Conservation (phyloP, 495 filamentous ascomycete genomes). For the Aspergillus carlsbadensis region DNA sequence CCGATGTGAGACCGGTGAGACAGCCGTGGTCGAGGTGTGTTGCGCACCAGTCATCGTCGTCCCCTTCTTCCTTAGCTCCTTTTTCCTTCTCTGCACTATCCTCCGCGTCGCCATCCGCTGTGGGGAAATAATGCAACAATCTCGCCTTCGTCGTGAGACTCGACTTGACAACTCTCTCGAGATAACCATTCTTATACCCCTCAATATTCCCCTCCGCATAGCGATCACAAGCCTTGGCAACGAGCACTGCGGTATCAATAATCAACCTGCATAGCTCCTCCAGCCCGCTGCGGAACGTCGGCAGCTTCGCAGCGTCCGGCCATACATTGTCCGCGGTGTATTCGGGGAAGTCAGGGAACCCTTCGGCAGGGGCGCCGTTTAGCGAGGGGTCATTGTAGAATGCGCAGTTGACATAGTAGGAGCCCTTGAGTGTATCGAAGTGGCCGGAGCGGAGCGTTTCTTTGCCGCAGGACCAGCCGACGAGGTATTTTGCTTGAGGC, state of each 20-base stretch:
- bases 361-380: slow-evolving; percentile 57
- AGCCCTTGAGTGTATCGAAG: slow-evolving; percentile 91
- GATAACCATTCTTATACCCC: slow-evolving; percentile 71
- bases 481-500: slow-evolving; percentile 54
- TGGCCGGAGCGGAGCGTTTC: slow-evolving; percentile 89
- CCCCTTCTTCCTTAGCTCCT: slow-evolving; percentile 28
- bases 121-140: slow-evolving; percentile 86
- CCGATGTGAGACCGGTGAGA: slow-evolving; percentile 87
- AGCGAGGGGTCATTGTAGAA: slow-evolving; percentile 75
- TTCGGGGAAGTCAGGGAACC: slow-evolving; percentile 59
- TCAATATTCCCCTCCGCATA: slow-evolving; percentile 77
- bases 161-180: slow-evolving; percentile 81
- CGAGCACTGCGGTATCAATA: slow-evolving; percentile 84
- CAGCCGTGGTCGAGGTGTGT: slow-evolving; percentile 94
- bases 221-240: slow-evolving; percentile 82
- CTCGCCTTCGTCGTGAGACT: slow-evolving; percentile 90
- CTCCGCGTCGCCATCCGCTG: background rate
- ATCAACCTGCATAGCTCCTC: slow-evolving; percentile 79
- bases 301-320: slow-evolving; percentile 65
- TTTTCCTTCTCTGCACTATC: slow-evolving; percentile 5
- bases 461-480: slow-evolving; percentile 82
- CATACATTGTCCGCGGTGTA: slow-evolving; percentile 81
- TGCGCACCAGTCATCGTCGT: slow-evolving; percentile 92
- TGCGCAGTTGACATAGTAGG: slow-evolving; percentile 94
- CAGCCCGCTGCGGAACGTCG: slow-evolving; percentile 69